Base-by-base conservation (phyloP, 108 stramenopile genomes). In the Bacterosira constricta region DNA sequence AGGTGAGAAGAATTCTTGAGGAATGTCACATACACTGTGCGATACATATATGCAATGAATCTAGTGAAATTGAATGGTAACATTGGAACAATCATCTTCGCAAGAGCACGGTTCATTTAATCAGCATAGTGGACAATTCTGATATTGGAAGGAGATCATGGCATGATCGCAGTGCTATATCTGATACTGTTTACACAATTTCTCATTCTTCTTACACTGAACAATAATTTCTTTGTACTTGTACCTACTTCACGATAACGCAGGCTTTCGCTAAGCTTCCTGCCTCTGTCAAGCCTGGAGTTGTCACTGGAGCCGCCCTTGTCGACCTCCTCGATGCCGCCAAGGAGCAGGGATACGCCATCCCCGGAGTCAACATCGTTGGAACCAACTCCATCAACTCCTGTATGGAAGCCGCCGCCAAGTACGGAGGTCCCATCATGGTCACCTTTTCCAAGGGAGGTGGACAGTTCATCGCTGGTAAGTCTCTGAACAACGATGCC, bases 391-490 rank as follows among this genome's bases (percentile, higher is more conserved):
- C 94, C 63, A 95, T 95, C 87, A 97, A 97, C 71, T 60, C 93
- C 53, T 93, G 92, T 72, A 91, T 97, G 90, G 97, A 97, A 79
- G 97, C 97, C 53, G 96, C 96, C 53, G 85, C 83, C 77, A 88
- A 87, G 70, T 89, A 95, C 84, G 94, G 93, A 50, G 92, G 92
- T 20, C 94, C 94, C 55, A 89, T 95, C 71, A 95, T 95, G 87
- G 90, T 95, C 9, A 91, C 88, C 20, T 96, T 96, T 71, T 94
- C 93, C 58, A 96, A 96, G 86, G 97, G 97, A 78, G 97, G 97
- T 69, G 94, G 92, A 76, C 88, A 89, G 55, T 97, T 93, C 87
- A 90, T 93, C 63, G 93, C 92, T 52, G 97, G 97, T 66, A 97
- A 97, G 92, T 82, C 86, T 58, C 63, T 88, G 41, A 79, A 86